phyloP scores from a whole-genome alignment of 805 yeast genomes.

The Metschnikowia cerradonensis region DNA sequence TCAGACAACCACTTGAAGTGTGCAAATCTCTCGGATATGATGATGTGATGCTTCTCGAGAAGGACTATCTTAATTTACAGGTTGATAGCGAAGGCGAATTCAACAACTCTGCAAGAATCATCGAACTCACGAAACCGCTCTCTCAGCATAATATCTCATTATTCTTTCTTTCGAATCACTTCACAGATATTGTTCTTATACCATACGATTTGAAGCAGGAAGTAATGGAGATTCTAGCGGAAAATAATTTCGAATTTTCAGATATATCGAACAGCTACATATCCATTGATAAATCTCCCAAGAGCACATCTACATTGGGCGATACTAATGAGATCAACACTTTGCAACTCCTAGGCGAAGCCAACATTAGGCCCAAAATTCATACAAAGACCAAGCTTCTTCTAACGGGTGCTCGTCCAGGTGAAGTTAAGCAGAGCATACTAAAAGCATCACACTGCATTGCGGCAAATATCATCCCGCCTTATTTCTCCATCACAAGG shows the following conservation, averaged over 20 bases:
- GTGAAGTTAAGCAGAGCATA: conserved; percentile 40
- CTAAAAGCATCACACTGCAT: conserved; percentile 39
- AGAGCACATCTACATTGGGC: neutral
- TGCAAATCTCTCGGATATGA: conserved; percentile 29
- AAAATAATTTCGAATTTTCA: conserved; percentile 41
- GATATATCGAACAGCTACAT: conserved; percentile 43
- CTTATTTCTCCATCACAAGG: conserved; percentile 50
- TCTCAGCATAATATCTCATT: conserved; percentile 53
- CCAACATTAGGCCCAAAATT: conserved; percentile 41
- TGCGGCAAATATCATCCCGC: conserved; percentile 32
- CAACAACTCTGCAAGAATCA: conserved; percentile 47
- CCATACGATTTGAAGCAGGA: conserved; percentile 43
- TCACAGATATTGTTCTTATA: conserved; percentile 59
- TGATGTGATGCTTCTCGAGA: conserved; percentile 39
- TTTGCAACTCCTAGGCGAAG: conserved; percentile 7
- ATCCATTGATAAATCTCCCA: conserved; percentile 2
- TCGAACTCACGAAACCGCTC: conserved; percentile 57
- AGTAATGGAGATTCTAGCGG: conserved; percentile 44
- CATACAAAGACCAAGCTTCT: conserved; percentile 39
- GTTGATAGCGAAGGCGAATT: conserved; percentile 57
- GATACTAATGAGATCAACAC: conserved; percentile 6
- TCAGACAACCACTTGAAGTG: conserved; percentile 36
- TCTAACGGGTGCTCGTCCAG: conserved; percentile 57
- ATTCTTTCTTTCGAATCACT: conserved; percentile 60
- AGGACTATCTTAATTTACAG: conserved; percentile 49